Base-by-base conservation (phyloP, 2,329 filamentous ascomycete genomes). In the Pseudogymnoascus sp. region DNA sequence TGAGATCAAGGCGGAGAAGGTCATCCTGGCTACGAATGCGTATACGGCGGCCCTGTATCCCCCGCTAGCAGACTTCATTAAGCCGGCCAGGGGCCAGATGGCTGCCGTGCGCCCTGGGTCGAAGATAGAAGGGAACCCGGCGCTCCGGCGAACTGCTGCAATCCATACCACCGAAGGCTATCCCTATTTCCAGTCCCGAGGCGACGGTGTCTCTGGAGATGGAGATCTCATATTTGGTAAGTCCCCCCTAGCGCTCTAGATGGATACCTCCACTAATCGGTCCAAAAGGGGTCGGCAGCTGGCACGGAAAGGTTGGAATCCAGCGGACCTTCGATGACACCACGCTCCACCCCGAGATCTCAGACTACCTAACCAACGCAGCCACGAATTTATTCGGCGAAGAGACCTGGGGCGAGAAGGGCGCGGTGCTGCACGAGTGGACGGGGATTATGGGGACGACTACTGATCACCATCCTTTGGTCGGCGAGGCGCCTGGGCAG, bases 391-490 rank as follows among this genome's bases (percentile, higher is more conserved):
- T 71, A 57, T 76, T 77, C 63, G 73, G 73, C 0, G 12, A 54
- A 0, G 68, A 66, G 14, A 73, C 75, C 45, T 84, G 81, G 81
- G 81, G 80, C 10, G 70, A 71, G 3, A 78, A 81, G 63, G 78
- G 79, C 3, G 73, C 78, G 5, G 69, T 82, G 11, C 73, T 78
- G 23, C 72, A 68, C 40, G 76, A 80, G 40, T 85, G 82, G 81
- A 79, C 79, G 10, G 83, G 83, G 1, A 81, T 84, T 67, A 85
- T 84, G 80, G 82, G 81, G 0, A 83, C 79, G 66, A 81, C 77
- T 6, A 74, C 77, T 2, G 83, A 86, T 69, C 78, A 78, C 0
- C 73, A 80, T 47, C 83, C 83, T 0, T 76, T 83, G 51, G 79
- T 85, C 0, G 83, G 83, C 0, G 73, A 76, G 64, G 73, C 83